Conservation (phyloP, 2,329 filamentous ascomycete species). For the Venturia aucupariae region DNA sequence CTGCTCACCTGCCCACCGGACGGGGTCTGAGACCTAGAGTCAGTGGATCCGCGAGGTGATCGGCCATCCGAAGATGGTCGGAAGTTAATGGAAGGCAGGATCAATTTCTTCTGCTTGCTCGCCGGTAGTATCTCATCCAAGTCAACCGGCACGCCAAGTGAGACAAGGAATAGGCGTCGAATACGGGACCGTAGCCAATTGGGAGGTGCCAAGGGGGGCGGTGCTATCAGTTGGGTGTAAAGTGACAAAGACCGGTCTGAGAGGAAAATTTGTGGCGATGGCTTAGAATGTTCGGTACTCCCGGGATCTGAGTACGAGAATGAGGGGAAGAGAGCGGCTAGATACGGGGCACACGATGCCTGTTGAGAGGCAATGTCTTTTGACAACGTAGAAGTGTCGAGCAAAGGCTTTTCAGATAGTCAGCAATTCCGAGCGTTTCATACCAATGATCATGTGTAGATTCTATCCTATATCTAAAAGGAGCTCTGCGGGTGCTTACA, state of each 20-base stretch:
- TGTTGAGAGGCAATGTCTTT: slow-evolving; percentile 44
- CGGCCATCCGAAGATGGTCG: slow-evolving; percentile 33
- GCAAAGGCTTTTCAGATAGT: slow-evolving; percentile 46
- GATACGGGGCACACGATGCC: slow-evolving; percentile 54
- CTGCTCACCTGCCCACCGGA: slow-evolving; percentile 26
- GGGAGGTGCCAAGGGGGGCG: slow-evolving; percentile 85
- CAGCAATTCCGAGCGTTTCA: slow-evolving; percentile 7
- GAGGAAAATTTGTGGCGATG: slow-evolving; percentile 50
- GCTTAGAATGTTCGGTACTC: slow-evolving; percentile 22
- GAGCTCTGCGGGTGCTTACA: slow-evolving; percentile 34
- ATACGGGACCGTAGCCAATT: slow-evolving; percentile 98
- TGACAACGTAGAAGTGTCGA: slow-evolving; percentile 53
- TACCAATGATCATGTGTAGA: slow-evolving; percentile 2
- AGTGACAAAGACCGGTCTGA: slow-evolving; percentile 81
- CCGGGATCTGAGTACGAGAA: slow-evolving; percentile 36
- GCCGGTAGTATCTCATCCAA: slow-evolving; percentile 95
- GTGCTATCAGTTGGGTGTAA: slow-evolving; percentile 93
- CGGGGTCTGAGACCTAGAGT: slow-evolving; percentile 24
- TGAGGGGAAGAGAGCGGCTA: slow-evolving; percentile 54
- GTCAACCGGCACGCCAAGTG: slow-evolving; percentile 89
- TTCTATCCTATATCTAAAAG: slow-evolving; percentile 6
- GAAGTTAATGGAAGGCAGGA: slow-evolving; percentile 63
- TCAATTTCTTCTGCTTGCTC: slow-evolving; percentile 94
- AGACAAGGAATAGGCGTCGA: slow-evolving; percentile 87
- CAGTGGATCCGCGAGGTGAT: slow-evolving; percentile 33